Conservation (phyloP, 2,329 filamentous ascomycete genomes). For the Achaetomium macrosporum region DNA sequence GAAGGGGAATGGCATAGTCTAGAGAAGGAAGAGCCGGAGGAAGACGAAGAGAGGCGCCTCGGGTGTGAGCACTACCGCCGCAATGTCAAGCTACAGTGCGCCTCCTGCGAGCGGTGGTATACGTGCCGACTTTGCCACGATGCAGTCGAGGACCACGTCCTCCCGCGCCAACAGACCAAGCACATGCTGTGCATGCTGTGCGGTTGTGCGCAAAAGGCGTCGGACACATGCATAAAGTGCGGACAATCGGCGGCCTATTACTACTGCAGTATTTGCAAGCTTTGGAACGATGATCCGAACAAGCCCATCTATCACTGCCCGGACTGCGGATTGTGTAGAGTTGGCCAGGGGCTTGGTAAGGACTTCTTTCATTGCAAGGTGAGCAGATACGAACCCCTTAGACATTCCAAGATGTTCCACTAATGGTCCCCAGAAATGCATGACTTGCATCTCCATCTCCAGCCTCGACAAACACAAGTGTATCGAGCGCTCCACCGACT, state of each 20-base stretch:
- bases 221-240: conserved; percentile 72
- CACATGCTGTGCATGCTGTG: conserved; percentile 99
- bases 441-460: conserved; percentile 83
- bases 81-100: conserved; percentile 94
- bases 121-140: conserved; percentile 95
- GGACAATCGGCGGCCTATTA: conserved; percentile 76
- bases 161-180: conserved; percentile 77
- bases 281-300: conserved; percentile 89
- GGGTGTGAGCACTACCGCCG: conserved; percentile 92
- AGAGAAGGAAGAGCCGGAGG: conserved; percentile 31
- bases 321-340: conserved; percentile 92
- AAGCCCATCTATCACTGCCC: conserved; percentile 95
- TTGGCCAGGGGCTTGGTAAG: conserved; percentile 85
- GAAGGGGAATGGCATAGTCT: conserved; percentile 42
- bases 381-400: conserved; percentile 22
- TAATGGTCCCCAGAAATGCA: conserved; percentile 61
- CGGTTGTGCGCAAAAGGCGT: conserved; percentile 73
- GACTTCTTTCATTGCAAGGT: conserved; percentile 99
- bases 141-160: conserved; percentile 66
- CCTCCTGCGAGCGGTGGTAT: conserved; percentile 84
- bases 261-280: conserved; percentile 89
- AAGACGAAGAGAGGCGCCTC: conserved; percentile 42
- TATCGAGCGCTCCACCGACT: conserved; percentile 89
- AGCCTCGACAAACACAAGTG: conserved; percentile 92
- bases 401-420: neutral